A percentile compares a stretch with the other conserved stretches of the same genome.
Conservation (phyloP, 1,284 basidiomycete genomes). For the Xerocomus cyaneibrunnescens region DNA sequence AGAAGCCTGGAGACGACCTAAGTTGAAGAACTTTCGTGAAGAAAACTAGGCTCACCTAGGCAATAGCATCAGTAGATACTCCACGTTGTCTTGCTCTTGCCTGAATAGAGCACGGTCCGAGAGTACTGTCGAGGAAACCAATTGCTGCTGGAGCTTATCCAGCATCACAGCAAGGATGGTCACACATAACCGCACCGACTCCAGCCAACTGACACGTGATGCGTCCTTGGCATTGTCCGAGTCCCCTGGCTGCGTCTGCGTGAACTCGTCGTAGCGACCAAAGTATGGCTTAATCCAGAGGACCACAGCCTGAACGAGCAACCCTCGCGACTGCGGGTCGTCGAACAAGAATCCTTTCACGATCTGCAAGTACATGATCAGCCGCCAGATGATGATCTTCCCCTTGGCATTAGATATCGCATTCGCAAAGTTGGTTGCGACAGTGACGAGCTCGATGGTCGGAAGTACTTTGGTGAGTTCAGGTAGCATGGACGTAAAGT, state of each 20-base stretch:
- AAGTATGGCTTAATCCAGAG: constrained; percentile 96
- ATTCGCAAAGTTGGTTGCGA: constrained; percentile 87
- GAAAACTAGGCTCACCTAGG: constrained; percentile 59
- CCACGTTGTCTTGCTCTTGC: constrained; percentile 93
- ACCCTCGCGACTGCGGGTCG: constrained; percentile 71
- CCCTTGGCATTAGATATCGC: constrained; percentile 79
- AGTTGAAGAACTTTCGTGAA: constrained; percentile 10
- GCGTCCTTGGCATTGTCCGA: constrained; percentile 65
- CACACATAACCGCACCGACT: constrained; percentile 82
- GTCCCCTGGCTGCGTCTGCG: constrained; percentile 61
- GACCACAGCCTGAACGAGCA: constrained; percentile 86
- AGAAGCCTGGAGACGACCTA: constrained; percentile 37
- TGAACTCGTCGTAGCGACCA: constrained; percentile 85
- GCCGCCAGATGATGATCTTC: constrained; percentile 89
- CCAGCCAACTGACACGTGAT: constrained; percentile 86
- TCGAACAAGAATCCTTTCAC: constrained; percentile 89
- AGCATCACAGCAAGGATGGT: constrained; percentile 89
- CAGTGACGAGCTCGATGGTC: constrained; percentile 78
- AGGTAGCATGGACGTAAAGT: constrained; percentile 91
- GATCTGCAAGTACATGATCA: constrained; percentile 91
- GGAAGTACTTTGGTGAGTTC: constrained; percentile 82
- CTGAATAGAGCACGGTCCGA: constrained; percentile 60
- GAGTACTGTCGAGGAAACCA: constrained; percentile 67
- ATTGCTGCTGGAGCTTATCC: constrained; percentile 83
- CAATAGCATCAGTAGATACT: constrained; percentile 82